phyloP scores from a whole-genome alignment of 768 basidiomycete species.

The Leccinum uliginosum region DNA sequence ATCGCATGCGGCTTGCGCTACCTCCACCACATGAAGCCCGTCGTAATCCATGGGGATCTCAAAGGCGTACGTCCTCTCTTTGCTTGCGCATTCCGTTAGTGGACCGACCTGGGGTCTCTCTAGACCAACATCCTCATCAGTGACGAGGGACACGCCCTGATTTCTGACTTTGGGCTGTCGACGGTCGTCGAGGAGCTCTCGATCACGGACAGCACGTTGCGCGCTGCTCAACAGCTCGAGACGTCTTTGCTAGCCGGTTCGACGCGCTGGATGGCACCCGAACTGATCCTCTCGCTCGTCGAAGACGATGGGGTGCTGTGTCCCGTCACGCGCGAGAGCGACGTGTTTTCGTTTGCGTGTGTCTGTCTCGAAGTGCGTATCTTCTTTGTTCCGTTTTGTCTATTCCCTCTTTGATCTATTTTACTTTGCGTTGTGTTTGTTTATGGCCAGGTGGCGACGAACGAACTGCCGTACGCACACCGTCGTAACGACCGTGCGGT shows the following conservation, averaged over 20 bases:
- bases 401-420: too few relatives aligned
- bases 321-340: conserved; percentile 47
- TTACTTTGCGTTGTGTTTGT: too few relatives aligned
- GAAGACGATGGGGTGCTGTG: conserved; percentile 41
- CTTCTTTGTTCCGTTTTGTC: not conserved
- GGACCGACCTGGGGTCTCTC: not conserved
- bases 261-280: conserved; percentile 47
- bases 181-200: conserved; percentile 53
- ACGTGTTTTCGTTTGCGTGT: conserved; percentile 59
- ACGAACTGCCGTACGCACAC: conserved; percentile 47
- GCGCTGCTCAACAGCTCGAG: conserved; percentile 25
- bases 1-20: conserved; percentile 56
- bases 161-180: conserved; percentile 61
- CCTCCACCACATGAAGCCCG: conserved; percentile 50
- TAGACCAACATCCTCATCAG: conserved; percentile 58
- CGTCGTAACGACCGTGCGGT: conserved; percentile 54
- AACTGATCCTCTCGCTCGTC: conserved; percentile 47
- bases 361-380: conserved; percentile 52
- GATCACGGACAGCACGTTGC: conserved; percentile 22
- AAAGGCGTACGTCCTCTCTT: conserved; percentile 45
- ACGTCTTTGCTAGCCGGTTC: conserved; percentile 34
- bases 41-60: conserved; percentile 57
- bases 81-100: too few relatives aligned
- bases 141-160: conserved; percentile 46
- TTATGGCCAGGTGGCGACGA: conserved; percentile 43